phyloP scores from a whole-genome alignment of 495 filamentous ascomycete genomes.

The Hyphodiscus hymeniophilus region DNA sequence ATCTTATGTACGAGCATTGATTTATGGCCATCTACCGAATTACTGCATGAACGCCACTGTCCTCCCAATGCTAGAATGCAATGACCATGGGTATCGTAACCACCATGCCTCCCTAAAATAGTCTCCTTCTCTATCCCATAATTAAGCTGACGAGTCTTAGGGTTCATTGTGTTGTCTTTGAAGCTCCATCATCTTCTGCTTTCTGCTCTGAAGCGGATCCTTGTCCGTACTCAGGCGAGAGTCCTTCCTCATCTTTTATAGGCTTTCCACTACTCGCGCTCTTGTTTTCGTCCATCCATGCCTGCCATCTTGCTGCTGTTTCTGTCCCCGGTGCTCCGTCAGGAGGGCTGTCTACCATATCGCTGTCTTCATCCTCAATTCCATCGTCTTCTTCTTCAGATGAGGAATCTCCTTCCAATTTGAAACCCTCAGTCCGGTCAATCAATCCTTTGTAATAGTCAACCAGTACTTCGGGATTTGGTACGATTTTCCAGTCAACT shows the following conservation, averaged over 20 bases:
- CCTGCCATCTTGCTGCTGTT: slow-evolving; percentile 13
- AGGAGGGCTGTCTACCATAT: background rate
- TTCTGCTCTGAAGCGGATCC: no score
- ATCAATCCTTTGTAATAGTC: slow-evolving; percentile 89
- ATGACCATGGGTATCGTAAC: slow-evolving; percentile 10
- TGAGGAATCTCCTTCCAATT: slow-evolving; percentile 29
- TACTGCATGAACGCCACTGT: slow-evolving; percentile 10
- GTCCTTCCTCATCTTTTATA: no score
- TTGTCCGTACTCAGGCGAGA: no score
- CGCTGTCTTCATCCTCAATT: slow-evolving; percentile 1
- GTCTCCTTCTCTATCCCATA: no score
- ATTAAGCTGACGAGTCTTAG: no score
- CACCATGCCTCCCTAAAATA: background rate
- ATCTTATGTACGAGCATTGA: no score
- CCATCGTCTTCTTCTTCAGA: slow-evolving; percentile 13
- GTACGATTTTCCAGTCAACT: slow-evolving; percentile 94
- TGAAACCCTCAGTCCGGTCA: slow-evolving; percentile 41
- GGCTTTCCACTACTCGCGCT: background rate
- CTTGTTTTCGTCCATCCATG: slow-evolving; percentile 20
- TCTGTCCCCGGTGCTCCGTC: slow-evolving; percentile 9
- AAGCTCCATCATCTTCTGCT: no score
- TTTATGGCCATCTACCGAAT: no score
- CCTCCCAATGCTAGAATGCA: slow-evolving; percentile 10
- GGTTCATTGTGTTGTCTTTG: no score
- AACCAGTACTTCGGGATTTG: slow-evolving; percentile 82